Percentiles rank a stretch among this genome's conserved stretches.
Conservation (phyloP, 2,329 filamentous ascomycete species). For the Epichloe sp. region DNA sequence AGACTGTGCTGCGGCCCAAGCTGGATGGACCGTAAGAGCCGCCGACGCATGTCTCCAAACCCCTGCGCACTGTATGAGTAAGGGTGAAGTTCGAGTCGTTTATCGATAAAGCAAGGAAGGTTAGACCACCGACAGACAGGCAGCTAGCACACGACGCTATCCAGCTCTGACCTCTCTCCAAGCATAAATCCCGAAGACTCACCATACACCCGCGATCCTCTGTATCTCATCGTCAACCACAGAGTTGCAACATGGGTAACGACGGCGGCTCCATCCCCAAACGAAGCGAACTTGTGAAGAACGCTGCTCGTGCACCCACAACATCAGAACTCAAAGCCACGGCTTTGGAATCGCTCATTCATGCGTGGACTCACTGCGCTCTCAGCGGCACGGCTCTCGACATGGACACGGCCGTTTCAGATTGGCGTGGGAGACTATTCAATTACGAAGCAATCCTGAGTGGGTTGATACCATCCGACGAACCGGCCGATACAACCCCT, state of each 20-base stretch:
- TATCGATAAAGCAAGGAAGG: too few relatives aligned
- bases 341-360: constrained; percentile 69
- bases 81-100: too few relatives aligned
- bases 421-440: constrained; percentile 73
- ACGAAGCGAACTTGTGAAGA: constrained; percentile 89
- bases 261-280: constrained; percentile 95
- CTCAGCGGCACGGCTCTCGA: constrained; percentile 68
- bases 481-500: constrained; percentile 36
- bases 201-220: background rate
- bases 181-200: background rate
- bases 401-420: constrained; percentile 62
- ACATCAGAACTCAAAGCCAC: constrained; percentile 81
- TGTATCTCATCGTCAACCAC: background rate
- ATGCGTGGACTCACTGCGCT: constrained; percentile 79
- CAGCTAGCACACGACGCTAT: too few relatives aligned
- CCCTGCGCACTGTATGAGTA: background rate
- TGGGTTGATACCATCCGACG: constrained; percentile 44
- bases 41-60: background rate
- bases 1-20: too few relatives aligned
- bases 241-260: constrained; percentile 59
- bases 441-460: constrained; percentile 83
- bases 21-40: too few relatives aligned
- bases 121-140: too few relatives aligned
- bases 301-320: constrained; percentile 71
- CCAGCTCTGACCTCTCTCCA: background rate